Conservation (phyloP, 2,329 filamentous ascomycete genomes). For the Curvularia sp. region DNA sequence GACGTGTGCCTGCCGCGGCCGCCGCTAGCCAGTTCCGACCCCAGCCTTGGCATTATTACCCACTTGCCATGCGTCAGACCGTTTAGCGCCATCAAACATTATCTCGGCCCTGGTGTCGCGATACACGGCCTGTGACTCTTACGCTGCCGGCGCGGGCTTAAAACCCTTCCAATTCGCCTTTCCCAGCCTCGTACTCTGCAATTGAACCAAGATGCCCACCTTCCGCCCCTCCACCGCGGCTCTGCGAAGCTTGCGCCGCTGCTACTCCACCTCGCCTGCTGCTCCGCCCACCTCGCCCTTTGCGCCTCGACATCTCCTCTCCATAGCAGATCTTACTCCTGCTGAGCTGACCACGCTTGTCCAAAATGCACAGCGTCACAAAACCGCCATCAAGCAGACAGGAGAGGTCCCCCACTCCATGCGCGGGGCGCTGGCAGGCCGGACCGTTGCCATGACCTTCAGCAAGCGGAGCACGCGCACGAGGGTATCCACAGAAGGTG, state of each 20-base stretch:
- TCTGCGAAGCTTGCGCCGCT: slow-evolving; percentile 43
- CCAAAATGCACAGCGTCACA: slow-evolving; percentile 79
- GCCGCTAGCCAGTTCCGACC: slow-evolving; percentile 17
- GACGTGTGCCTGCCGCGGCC: slow-evolving; percentile 17
- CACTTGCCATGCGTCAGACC: slow-evolving; percentile 19
- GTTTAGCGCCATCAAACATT: slow-evolving; percentile 30
- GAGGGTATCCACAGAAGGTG: slow-evolving; percentile 90
- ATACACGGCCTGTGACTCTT: slow-evolving; percentile 31
- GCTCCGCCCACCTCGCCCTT: slow-evolving; percentile 61
- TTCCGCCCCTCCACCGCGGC: slow-evolving; percentile 41
- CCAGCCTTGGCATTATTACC: slow-evolving; percentile 7
- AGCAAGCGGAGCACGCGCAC: slow-evolving; percentile 95
- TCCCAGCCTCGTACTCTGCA: neutral
- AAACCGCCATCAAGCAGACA: slow-evolving; percentile 74
- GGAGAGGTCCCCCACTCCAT: slow-evolving; percentile 67
- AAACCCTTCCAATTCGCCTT: slow-evolving; percentile 24
- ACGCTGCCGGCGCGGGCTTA: neutral
- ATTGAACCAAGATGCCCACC: slow-evolving; percentile 40
- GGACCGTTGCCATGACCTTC: slow-evolving; percentile 95
- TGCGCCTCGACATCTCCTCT: slow-evolving; percentile 85
- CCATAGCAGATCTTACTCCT: slow-evolving; percentile 83
- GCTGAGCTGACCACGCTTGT: slow-evolving; percentile 82
- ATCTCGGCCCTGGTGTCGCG: slow-evolving; percentile 15
- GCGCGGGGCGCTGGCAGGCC: slow-evolving; percentile 69
- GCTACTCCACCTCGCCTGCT: slow-evolving; percentile 46